Evolutionary conservation across 2,329 filamentous ascomycete species (phyloP).

Genomic region (Pseudonectria foliicola): DNA sequence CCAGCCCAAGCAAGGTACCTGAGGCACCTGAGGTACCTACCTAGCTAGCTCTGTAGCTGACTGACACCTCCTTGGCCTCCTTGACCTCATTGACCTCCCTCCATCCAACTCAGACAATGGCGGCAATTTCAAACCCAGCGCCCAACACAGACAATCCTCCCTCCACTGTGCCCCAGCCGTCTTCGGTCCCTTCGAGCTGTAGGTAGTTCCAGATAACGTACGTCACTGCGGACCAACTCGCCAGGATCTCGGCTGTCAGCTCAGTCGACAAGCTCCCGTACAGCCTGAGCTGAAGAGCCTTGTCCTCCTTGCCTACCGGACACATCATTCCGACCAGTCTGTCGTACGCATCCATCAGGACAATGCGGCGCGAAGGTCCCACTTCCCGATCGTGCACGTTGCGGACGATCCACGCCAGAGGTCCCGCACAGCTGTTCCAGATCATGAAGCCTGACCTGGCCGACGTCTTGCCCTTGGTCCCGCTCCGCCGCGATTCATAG

Average conservation of each 20-base stretch:
- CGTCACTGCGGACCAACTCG: slow-evolving; percentile 3
- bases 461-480: neutral
- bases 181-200: neutral
- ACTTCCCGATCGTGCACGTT: slow-evolving; percentile 1
- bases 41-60: too few species aligned
- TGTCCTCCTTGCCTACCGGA: neutral
- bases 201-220: slow-evolving; percentile 6
- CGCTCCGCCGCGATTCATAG: slow-evolving; percentile 1
- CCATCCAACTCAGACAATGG: too few species aligned
- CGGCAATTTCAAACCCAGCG: too few species aligned
- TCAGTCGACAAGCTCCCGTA: neutral
- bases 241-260: slow-evolving; percentile 2
- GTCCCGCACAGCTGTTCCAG: slow-evolving; percentile 5
- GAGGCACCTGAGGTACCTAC: too few species aligned
- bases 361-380: slow-evolving; percentile 1
- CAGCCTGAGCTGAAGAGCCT: slow-evolving; percentile 1
- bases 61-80: too few species aligned
- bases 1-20: too few species aligned
- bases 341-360: slow-evolving; percentile 5
- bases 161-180: neutral
- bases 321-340: slow-evolving; percentile 4
- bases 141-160: too few species aligned
- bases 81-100: too few species aligned
- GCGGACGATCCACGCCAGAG: slow-evolving; percentile 4
- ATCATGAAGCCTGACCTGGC: slow-evolving; percentile 4